Evolutionary conservation across 768 basidiomycete species (phyloP).

Genomic region (Cytidiella melzeri): DNA sequence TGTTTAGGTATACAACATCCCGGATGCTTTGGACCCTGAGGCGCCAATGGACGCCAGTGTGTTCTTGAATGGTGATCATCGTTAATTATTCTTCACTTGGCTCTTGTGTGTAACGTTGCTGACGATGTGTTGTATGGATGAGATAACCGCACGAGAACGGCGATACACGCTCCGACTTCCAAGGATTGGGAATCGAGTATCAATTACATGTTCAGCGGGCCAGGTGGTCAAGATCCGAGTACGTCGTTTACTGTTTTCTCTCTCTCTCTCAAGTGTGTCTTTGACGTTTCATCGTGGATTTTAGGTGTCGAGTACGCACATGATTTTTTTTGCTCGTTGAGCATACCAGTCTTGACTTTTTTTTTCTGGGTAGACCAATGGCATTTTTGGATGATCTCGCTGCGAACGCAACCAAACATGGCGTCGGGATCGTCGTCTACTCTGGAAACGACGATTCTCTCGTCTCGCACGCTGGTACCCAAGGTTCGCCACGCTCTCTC

Average conservation of each 20-base stretch:
- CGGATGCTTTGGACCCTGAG: constrained; percentile 48
- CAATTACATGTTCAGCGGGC: constrained; percentile 31
- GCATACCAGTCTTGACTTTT: neutral
- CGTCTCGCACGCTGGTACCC: constrained; percentile 53
- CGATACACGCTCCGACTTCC: constrained; percentile 64
- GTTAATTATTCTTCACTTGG: neutral
- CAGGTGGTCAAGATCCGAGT: constrained; percentile 1
- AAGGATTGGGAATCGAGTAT: constrained; percentile 36
- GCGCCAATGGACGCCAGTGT: constrained; percentile 43
- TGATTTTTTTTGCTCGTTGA: neutral
- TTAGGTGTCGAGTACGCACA: neutral
- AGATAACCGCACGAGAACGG: constrained; percentile 52
- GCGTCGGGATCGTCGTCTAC: constrained; percentile 49
- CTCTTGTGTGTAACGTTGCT: neutral
- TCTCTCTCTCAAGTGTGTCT: neutral
- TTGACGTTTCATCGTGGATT: neutral
- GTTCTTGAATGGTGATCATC: constrained; percentile 56
- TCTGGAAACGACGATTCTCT: constrained; percentile 69
- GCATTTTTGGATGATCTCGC: constrained; percentile 59
- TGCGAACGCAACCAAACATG: constrained; percentile 48
- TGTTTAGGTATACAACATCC: constrained; percentile 43
- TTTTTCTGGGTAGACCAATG: constrained; percentile 46
- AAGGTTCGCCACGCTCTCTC: constrained; percentile 38
- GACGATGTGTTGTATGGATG: neutral
- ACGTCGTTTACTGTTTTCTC: neutral